These are phyloP conservation scores for Schizopora paradoxa DNA, from an alignment of 1,284 basidiomycete species.

Conservation along the genomic window DNA sequence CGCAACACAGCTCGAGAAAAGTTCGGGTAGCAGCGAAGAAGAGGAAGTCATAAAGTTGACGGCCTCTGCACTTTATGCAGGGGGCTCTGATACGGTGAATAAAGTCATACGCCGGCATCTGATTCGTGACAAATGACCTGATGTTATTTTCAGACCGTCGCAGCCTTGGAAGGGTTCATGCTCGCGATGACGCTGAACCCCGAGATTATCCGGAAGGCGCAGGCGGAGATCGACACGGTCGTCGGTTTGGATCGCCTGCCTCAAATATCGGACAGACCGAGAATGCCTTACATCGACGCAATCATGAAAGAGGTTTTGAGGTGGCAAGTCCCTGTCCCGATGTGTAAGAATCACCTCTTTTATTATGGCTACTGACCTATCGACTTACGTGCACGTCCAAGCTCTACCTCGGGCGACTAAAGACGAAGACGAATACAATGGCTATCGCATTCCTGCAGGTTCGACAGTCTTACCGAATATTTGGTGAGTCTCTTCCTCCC, in stretches of 20 bases:
- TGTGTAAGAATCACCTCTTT: slow-evolving; percentile 15
- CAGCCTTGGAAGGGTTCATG: slow-evolving; percentile 18
- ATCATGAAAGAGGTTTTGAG: slow-evolving; percentile 27
- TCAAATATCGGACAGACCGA: slow-evolving; percentile 23
- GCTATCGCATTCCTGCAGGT: slow-evolving; percentile 13
- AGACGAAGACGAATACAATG: slow-evolving; percentile 16
- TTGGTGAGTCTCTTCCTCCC: slow-evolving; percentile 4
- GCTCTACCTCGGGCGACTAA: slow-evolving; percentile 16
- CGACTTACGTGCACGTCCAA: background rate
- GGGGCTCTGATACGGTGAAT: background rate
- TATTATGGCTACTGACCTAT: background rate
- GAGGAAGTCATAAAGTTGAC: slow-evolving; percentile 1
- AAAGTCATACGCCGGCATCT: too few species aligned
- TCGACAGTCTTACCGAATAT: slow-evolving; percentile 17
- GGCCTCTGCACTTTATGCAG: background rate
- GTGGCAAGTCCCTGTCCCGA: slow-evolving; percentile 23
- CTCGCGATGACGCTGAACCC: slow-evolving; percentile 15
- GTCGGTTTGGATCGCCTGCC: slow-evolving; percentile 24
- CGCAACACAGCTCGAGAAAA: slow-evolving; percentile 11
- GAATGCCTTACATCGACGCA: slow-evolving; percentile 25
- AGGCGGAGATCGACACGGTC: slow-evolving; percentile 26
- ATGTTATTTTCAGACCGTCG: slow-evolving; percentile 2
- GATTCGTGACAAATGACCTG: too few species aligned
- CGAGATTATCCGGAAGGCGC: slow-evolving; percentile 14
- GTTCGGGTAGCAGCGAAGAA: too few species aligned